Conservation (phyloP, 306 rosid species). For the Lotus japonicus region DNA sequence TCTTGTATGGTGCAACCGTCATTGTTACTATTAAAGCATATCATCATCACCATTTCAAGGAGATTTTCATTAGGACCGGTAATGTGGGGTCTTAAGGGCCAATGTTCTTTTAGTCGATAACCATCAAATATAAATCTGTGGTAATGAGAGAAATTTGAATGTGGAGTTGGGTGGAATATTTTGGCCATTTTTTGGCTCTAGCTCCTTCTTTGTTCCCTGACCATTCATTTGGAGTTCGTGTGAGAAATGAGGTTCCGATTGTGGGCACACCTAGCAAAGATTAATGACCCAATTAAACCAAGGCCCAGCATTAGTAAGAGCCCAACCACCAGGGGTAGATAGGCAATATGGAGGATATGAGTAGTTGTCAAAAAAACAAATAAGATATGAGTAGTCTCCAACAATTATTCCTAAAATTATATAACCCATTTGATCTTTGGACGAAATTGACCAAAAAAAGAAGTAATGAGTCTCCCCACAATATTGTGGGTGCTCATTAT, state of each 20-base stretch:
- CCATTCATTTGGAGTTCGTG: background rate
- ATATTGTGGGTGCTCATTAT: too few relatives aligned
- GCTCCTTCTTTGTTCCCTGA: background rate
- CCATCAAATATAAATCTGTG: background rate
- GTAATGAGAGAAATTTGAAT: background rate
- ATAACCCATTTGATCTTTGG: too few relatives aligned
- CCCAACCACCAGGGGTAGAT: too few relatives aligned
- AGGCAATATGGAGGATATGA: too few relatives aligned
- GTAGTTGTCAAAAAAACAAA: too few relatives aligned
- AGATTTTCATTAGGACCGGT: conserved; percentile 9
- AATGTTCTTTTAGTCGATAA: background rate
- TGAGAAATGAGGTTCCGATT: background rate
- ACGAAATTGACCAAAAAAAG: too few relatives aligned
- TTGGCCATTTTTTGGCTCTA: background rate
- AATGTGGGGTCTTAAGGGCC: conserved; percentile 21
- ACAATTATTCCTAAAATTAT: too few relatives aligned
- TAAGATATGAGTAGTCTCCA: too few relatives aligned
- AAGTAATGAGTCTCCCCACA: too few relatives aligned
- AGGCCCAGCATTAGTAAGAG: too few relatives aligned
- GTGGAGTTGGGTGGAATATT: background rate
- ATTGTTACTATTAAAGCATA: background rate
- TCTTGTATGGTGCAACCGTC: conserved; percentile 28
- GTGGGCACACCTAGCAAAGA: background rate
- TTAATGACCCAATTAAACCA: too few relatives aligned
- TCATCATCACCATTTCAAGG: conserved; percentile 35